Base-by-base conservation (phyloP, 768 basidiomycete genomes). In the Cystofilobasidium capitatum region DNA sequence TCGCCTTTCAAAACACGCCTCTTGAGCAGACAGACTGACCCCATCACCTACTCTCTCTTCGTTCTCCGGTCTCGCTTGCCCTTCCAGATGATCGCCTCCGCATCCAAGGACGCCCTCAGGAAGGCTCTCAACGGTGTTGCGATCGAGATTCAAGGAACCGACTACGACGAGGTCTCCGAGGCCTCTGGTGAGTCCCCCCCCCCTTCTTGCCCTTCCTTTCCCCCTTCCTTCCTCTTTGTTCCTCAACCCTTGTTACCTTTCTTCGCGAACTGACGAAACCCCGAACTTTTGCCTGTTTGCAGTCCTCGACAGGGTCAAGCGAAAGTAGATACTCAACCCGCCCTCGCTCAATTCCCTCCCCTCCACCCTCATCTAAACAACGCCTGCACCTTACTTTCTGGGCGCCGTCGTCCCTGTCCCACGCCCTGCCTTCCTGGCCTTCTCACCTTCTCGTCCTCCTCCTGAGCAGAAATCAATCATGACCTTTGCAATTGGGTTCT, bases 131-230 rank as follows among this genome's bases (percentile, higher is more conserved):
- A 83, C 31, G 94, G 92, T 64, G 82, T 96, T 71, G 81, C 83
- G 6, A 75, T 83, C 57, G 91, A 96, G 76, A 81, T 98, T 64
- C 93, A 97, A 77, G 92, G 84, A 65, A 92, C 88, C 51, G 91
- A 91, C 51, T 79, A 67, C 68, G 79, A 79, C 62, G 91, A 97
- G 76, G 82, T 96, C 71, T 81, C 84, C 31, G 80, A 84, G 73
- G 85, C 88, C 39, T 79, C 76, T 60, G 83, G 93, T 93, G 39
- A 69, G 81, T 74, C 3, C 44, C 20, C 16, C 24, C 44, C 24
- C 29, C 26, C 1, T 51, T 33, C 26, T 62, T 16, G 20, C 49
- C 26, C 40, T 39, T 22, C 31, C 33, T 10, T 17, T 57, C 39
- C 37, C 1, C n/a, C 33, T 59, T n/a, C 14, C 33, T 14, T 49